Percentiles rank a stretch among this genome's conserved stretches.
phyloP scores from a whole-genome alignment of 148 eudicot genomes.

The Pouteria glomerata region DNA sequence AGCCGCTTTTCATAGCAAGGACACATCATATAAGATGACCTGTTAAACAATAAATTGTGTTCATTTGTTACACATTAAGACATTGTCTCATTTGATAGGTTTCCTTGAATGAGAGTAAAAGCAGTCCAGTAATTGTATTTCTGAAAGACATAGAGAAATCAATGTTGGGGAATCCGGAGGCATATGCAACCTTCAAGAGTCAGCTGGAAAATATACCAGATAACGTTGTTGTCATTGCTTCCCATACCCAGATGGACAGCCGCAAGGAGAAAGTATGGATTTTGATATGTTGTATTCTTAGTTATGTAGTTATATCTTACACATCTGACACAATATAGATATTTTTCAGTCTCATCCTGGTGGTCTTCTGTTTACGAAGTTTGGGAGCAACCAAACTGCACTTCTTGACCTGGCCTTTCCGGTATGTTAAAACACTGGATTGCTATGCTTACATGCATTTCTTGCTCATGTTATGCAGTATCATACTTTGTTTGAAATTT shows the following conservation, averaged over 20 bases:
- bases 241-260: conserved; percentile 75
- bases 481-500: not conserved
- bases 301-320: not conserved
- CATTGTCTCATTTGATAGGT: conserved; percentile 48
- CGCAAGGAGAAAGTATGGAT: conserved; percentile 78
- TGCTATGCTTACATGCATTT: not conserved
- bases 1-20: no score
- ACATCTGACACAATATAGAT: not conserved
- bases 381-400: conserved; percentile 83
- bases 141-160: conserved; percentile 89
- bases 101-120: conserved; percentile 55
- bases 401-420: conserved; percentile 63
- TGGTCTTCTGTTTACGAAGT: conserved; percentile 80
- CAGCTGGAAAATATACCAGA: conserved; percentile 73
- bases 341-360: conserved; percentile 76
- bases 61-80: no score
- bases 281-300: conserved; percentile 1
- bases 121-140: conserved; percentile 59
- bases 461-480: not conserved
- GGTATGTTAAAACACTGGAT: not conserved
- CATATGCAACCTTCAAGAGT: conserved; percentile 47
- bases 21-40: no score
- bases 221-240: conserved; percentile 78
- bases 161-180: conserved; percentile 62
- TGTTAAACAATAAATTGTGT: no score